Base-by-base conservation (phyloP, 176 grass and related monocot genomes). In the Carex pumila region DNA sequence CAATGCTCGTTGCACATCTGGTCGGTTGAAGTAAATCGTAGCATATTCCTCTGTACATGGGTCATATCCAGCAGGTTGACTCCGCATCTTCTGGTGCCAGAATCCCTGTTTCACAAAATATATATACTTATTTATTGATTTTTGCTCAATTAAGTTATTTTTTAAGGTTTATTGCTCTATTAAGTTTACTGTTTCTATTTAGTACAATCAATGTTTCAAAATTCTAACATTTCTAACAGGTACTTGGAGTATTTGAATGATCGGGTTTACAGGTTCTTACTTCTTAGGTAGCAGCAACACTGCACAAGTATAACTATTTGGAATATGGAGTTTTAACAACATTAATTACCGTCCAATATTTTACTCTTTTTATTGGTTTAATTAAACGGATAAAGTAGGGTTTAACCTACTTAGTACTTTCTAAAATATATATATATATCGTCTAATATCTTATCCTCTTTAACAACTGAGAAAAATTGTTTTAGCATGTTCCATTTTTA, bases 31-130 rank as follows among this genome's bases (percentile, higher is more conserved):
- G 81, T 92, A 99, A 12, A 0, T 85, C 22, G 13, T 85, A 83
- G 91, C 91, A 85, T 99, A 95, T 17, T 88, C 90, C 85, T 95
- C 93, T 60, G 93, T 99, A 89, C 96, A 99, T 81, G 96, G 96
- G 86, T 99, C 96, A 77, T 94, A 99, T 6, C 93, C 96, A 61
- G 89, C 91, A 45, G 93, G 91, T 74, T 71, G 32, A 78, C 78
- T 81, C 52, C 86, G 79, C 71, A 37, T 84, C 88, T 86, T 87
- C 75, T 87, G 68, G 25, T 85, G 89, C 95, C 95, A 94, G 34
- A 71, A 83, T 73, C 89, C 95, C 92, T 94, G 65, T 62, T 81
- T 29, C 12, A 63, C 25, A 65, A 59, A 37, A 66, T 82, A 7
- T 31, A 13, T 55, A 22, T 15, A 73, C 63, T 21, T 32, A 14